phyloP scores from a whole-genome alignment of 768 basidiomycete genomes.

The Russula foetens region DNA sequence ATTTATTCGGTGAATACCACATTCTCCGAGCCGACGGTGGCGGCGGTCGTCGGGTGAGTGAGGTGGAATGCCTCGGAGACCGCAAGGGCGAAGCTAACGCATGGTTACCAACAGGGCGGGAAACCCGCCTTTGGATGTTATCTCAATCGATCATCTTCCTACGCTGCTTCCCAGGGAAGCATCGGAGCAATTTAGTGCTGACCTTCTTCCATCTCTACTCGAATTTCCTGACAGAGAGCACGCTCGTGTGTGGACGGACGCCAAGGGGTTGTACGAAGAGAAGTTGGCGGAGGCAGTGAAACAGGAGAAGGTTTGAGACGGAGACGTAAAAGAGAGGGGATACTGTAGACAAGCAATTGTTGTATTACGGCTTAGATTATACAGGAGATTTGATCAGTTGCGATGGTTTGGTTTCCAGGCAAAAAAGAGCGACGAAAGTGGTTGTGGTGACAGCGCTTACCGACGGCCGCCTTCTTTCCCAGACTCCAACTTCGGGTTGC shows the following conservation, averaged over 20 bases:
- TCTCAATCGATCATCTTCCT: conserved; percentile 96
- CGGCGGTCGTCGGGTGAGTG: conserved; percentile 72
- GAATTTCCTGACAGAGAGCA: conserved; percentile 58
- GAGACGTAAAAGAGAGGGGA: not conserved
- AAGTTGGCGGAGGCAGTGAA: conserved; percentile 48
- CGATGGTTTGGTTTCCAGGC: not conserved
- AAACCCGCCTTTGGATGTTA: conserved; percentile 68
- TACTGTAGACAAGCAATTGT: not conserved
- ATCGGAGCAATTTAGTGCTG: conserved; percentile 89
- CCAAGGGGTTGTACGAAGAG: conserved; percentile 72
- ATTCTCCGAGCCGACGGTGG: conserved; percentile 85
- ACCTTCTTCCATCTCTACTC: conserved; percentile 78
- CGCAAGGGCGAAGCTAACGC: conserved; percentile 11
- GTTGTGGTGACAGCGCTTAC: too few species aligned
- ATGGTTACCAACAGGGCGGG: conserved; percentile 36
- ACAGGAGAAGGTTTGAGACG: conserved; percentile 22
- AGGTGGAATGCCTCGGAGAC: not conserved
- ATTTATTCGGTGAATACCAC: conserved; percentile 93
- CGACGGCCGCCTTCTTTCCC: conserved; percentile 16
- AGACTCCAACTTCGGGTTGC: conserved; percentile 4
- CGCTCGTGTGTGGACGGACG: conserved; percentile 81
- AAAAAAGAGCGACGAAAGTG: too few species aligned
- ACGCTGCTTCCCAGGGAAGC: conserved; percentile 93
- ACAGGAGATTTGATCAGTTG: too few species aligned
- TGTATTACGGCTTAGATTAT: too few species aligned